Percentiles rank a stretch among this genome's conserved stretches.
Conservation (phyloP, 192 early-diverging fungal genomes). For the Rhizophagus sp. region DNA sequence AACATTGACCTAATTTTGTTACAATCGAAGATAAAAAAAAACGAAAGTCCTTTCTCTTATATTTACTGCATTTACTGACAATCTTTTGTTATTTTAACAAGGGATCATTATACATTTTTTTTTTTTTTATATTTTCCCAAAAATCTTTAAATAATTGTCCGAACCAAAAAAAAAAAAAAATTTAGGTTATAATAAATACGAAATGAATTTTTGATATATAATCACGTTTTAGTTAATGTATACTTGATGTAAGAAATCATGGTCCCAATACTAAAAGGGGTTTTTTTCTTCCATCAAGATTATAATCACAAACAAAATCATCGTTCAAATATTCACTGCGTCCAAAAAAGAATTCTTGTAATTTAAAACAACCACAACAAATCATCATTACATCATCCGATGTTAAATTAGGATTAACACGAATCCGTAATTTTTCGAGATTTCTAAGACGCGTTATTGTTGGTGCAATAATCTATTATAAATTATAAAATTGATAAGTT, state of each 20-base stretch:
- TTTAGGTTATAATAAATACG: neutral
- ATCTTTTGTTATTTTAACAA: too few species aligned
- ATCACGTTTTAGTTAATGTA: neutral
- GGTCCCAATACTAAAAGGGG: constrained; percentile 21
- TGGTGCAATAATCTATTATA: neutral
- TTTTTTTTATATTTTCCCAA: too few species aligned
- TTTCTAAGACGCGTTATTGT: neutral
- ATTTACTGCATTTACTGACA: too few species aligned
- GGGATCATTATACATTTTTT: too few species aligned
- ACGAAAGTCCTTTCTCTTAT: too few species aligned
- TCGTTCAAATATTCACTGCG: constrained; percentile 1
- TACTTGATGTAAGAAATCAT: neutral
- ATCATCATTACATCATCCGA: constrained; percentile 7
- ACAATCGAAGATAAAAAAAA: too few species aligned
- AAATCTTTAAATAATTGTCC: too few species aligned
- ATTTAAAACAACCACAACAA: constrained; percentile 17
- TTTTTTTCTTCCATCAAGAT: constrained; percentile 12
- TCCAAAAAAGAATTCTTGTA: constrained; percentile 30
- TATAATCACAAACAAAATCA: constrained; percentile 16
- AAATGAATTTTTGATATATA: neutral
- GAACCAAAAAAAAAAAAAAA: too few species aligned
- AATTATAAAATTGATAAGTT: too few species aligned
- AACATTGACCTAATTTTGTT: too few species aligned
- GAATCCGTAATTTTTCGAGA: constrained; percentile 21
- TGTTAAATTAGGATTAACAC: constrained; percentile 19